Evolutionary conservation across 352 stramenopile genomes (phyloP).

Genomic region (Globisporangium irregulare): DNA sequence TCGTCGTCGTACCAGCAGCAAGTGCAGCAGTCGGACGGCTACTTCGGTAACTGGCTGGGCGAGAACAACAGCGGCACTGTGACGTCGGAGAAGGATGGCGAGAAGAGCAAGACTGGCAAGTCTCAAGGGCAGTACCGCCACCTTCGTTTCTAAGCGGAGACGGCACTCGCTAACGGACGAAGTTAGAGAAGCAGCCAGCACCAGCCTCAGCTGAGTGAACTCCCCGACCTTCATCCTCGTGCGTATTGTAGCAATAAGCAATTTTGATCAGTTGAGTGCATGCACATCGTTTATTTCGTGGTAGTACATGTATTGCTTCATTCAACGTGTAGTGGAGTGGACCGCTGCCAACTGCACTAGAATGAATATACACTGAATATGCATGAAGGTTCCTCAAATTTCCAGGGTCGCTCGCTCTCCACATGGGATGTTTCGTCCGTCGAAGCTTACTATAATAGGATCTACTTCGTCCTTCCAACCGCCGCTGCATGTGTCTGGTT

Average conservation of each 20-base stretch:
- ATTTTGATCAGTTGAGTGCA: constrained; percentile 10
- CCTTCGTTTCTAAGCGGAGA: constrained; percentile 14
- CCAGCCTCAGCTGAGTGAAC: constrained; percentile 1
- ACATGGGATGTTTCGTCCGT: too few relatives aligned
- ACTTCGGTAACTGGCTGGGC: constrained; percentile 18
- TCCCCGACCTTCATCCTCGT: background rate
- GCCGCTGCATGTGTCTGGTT: background rate
- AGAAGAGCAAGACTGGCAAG: constrained; percentile 13
- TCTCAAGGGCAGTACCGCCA: constrained; percentile 16
- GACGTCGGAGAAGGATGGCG: background rate
- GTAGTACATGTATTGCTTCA: constrained; percentile 10
- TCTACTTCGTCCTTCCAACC: background rate
- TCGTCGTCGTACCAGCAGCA: constrained; percentile 14
- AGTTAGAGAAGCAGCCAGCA: constrained; percentile 10
- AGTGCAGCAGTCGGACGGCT: constrained; percentile 11
- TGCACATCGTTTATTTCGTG: constrained; percentile 9
- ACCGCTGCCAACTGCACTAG: background rate
- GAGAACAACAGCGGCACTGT: constrained; percentile 14
- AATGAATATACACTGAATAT: background rate
- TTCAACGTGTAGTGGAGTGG: background rate
- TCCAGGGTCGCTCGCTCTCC: background rate
- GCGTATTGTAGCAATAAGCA: constrained; percentile 2
- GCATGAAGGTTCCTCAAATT: background rate
- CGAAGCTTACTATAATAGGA: background rate
- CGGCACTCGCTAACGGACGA: constrained; percentile 14